Evolutionary conservation across 1,284 basidiomycete genomes (phyloP).

Genomic region (Schizophyllum commune): DNA sequence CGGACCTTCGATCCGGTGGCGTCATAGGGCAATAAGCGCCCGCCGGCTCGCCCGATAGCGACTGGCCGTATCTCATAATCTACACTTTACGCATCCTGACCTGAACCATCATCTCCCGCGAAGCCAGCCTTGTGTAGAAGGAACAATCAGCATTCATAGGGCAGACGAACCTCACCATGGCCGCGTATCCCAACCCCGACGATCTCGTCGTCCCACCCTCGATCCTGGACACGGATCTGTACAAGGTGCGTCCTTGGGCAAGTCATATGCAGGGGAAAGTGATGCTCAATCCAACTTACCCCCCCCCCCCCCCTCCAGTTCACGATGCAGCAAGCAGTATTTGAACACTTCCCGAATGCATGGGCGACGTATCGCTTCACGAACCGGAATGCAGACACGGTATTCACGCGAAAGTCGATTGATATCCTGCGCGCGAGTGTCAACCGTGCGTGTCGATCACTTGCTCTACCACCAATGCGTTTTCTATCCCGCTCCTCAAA

Average conservation of each 20-base stretch:
- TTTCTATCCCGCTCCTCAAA: no score
- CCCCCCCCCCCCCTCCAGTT: conserved; percentile 32
- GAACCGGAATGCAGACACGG: conserved; percentile 67
- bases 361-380: conserved; percentile 78
- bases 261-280: no score
- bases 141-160: no score
- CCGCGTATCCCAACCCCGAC: neutral
- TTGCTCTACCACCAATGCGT: conserved; percentile 4
- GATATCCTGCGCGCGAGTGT: conserved; percentile 61
- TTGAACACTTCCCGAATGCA: conserved; percentile 71
- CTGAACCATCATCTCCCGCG: no score
- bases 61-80: no score
- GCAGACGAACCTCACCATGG: neutral
- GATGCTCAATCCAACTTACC: neutral
- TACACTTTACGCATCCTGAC: no score
- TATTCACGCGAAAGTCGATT: conserved; percentile 67
- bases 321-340: conserved; percentile 95
- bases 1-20: no score
- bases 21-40: no score
- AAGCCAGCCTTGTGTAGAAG: no score
- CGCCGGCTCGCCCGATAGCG: no score
- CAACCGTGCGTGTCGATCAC: conserved; percentile 45
- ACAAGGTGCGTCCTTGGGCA: conserved; percentile 58
- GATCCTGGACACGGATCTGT: conserved; percentile 91
- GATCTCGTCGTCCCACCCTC: conserved; percentile 36